These are phyloP conservation scores for Dactylorhiza incarnata DNA, from an alignment of 106 monocot genomes.

Conservation along the genomic window DNA sequence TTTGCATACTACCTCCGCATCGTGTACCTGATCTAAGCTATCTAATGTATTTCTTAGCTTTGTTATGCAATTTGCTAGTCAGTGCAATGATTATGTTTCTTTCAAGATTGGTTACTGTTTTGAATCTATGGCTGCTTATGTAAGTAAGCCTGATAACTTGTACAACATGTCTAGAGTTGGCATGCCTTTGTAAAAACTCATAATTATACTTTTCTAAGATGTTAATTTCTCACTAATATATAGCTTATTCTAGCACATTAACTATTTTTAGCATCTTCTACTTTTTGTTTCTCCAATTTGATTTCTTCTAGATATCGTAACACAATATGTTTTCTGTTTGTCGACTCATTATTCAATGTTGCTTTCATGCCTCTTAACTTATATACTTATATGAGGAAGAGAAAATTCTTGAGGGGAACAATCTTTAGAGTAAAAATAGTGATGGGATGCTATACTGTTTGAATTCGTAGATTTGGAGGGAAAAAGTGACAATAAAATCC, in stretches of 20 bases:
- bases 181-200: not conserved
- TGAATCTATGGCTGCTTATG: not conserved
- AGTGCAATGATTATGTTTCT: not conserved
- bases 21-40: not conserved
- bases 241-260: not conserved
- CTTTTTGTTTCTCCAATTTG: not conserved
- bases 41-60: not conserved
- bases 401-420: not conserved
- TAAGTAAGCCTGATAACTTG: not conserved
- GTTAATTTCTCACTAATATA: not conserved
- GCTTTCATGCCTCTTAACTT: not conserved
- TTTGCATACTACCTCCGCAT: not conserved
- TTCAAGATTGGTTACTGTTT: not conserved
- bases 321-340: not conserved
- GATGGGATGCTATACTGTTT: not conserved
- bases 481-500: constrained; percentile 75
- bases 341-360: not conserved
- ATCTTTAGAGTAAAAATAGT: not conserved
- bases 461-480: constrained; percentile 71
- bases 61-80: not conserved
- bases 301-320: not conserved
- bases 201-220: not conserved
- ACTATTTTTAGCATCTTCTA: not conserved
- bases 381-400: not conserved
- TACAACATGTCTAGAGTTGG: not conserved